Evolutionary conservation across 441 rosid species (phyloP), one percentile per base, ranked within the genome.

Genomic region (Breynia disticha): DNA sequence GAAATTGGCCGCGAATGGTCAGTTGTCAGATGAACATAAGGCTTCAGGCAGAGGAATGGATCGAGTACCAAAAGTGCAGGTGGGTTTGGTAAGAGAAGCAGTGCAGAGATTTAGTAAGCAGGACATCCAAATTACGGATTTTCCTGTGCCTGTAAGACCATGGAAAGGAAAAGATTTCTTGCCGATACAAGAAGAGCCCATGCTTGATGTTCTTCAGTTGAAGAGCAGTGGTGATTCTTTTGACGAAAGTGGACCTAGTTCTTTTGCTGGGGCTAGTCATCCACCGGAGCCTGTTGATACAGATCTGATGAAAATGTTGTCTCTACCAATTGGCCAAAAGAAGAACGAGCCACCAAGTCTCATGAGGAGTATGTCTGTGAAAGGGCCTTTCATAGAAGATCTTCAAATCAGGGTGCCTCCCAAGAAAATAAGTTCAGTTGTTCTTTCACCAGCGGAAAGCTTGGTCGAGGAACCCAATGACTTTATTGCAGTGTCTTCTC

Each of bases 251-350:
- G 86, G 88, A 35, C 64, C 93, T 10, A 78, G 79, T 72, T 79
- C 77, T 2, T 90, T 90, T 66, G 85, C 79, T 15, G 93, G 97
- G 24, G 97, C 75, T 67, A 90, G 90, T 67, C 97, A 87, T 68
- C 97, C 97, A 57, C 85, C 85, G 0, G 97, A 90, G 61, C 97
- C 97, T 28, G 72, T 80, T 37, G 97, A 90, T 52, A 79, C 76
- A 51, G 93, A 90, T 81, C 76, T 72, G 47, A 84, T 90, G 75
- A 81, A 73, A 55, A 62, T 83, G 8, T 73, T 84, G 1, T 87
- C 77, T 68, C 90, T 82, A 1, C 85, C 95, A 17, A 77, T 83
- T 22, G 58, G 74, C 44, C 86, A 80, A 52, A 72, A 54, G 69
- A 82, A 84, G 62, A 65, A 90, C 9, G 90, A 86, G 68, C 57